phyloP scores from a whole-genome alignment of 2,329 filamentous ascomycete species.

The Claviceps africana region DNA sequence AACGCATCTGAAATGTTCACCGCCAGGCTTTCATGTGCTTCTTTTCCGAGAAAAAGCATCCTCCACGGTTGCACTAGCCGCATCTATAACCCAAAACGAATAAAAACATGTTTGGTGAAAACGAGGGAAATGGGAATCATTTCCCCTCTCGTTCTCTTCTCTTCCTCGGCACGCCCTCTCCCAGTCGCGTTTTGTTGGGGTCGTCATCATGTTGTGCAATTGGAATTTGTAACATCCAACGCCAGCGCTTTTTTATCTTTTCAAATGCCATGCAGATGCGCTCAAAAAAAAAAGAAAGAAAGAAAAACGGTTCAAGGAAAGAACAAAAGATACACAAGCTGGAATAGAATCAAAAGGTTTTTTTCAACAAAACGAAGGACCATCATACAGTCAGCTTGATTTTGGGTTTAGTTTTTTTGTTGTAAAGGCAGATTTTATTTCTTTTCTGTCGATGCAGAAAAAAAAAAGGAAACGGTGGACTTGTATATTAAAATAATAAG shows the following conservation, averaged over 20 bases:
- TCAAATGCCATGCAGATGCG: slow-evolving; percentile 23
- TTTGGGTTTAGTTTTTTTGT: too few species aligned
- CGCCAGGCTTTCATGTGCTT: neutral
- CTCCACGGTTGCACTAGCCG: neutral
- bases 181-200: slow-evolving; percentile 13
- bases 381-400: too few species aligned
- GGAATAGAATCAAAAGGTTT: neutral
- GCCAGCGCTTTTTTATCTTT: slow-evolving; percentile 16
- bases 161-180: neutral
- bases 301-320: slow-evolving; percentile 14
- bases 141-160: slow-evolving; percentile 4
- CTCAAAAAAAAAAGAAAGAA: slow-evolving; percentile 18
- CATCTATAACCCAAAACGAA: slow-evolving; percentile 13
- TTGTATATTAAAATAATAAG: neutral
- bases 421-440: neutral
- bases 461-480: too few species aligned
- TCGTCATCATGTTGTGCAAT: slow-evolving; percentile 15
- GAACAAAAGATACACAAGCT: slow-evolving; percentile 6
- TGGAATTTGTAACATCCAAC: slow-evolving; percentile 19
- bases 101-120: slow-evolving; percentile 8
- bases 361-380: neutral
- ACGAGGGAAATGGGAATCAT: slow-evolving; percentile 9
- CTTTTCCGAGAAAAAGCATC: neutral
- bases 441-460: neutral
- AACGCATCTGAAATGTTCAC: neutral